Evolutionary conservation across 2,329 filamentous ascomycete genomes (phyloP), one percentile per base, ranked within the genome.

Genomic region (Pseudogymnoascus sp.): DNA sequence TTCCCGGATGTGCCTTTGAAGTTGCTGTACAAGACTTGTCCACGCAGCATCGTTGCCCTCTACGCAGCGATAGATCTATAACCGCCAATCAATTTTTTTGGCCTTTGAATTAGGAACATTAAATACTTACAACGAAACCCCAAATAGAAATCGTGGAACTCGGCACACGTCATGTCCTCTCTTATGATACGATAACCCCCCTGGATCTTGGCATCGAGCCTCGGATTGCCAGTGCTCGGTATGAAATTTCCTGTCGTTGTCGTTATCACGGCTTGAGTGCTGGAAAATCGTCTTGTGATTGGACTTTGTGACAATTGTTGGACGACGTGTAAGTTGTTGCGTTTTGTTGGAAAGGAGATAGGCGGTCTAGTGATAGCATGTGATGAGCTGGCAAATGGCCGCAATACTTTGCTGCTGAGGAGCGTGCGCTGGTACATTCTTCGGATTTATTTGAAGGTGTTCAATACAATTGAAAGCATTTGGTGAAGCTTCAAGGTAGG

Each of bases 31-130:
- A 53, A 53, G 25, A 10, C 47, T 53, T 6, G 11, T 25, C 47
- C 47, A 53, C 47, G 47, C 47, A 53, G 47, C 47, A 53, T 53
- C 18, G 10, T 53, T 53, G 47, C 47, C 47, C 47, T 53, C n/a
- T 10, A 53, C 18, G 18, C 47, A 53, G 47, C 47, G 47, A 5
- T 53, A 53, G 8, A 53, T 53, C 47, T 53, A 53, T 53, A 53
- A 25, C 47, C 18, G 10, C 47, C 18, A 25, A 53, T 25, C 18
- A 53, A 50, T 28, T 23, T 50, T 53, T 53, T n/a, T 23, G 7
- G 11, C 18, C n/a, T 25, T 16, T 5, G 7, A 53, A 14, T 25
- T 25, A 12, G 25, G n/a, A 25, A 11, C 1, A 53, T 25, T 25
- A 25, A 53, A 53, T 53, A 25, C 18, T 10, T 53, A 53, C 47